Base-by-base conservation (phyloP, 495 filamentous ascomycete genomes). In the Talaromyces proteolyticus region DNA sequence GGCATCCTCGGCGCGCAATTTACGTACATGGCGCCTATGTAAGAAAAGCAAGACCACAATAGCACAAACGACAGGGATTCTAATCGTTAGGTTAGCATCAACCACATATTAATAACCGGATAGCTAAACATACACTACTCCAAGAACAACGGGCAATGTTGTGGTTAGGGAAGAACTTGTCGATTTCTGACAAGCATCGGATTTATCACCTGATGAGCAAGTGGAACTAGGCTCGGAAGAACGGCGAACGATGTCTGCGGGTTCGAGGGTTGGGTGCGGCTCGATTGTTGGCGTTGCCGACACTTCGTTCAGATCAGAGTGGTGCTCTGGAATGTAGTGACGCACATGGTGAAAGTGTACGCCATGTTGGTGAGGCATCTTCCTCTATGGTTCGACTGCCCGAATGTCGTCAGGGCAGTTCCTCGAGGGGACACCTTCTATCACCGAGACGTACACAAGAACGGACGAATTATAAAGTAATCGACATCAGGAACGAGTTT, bases 111-210 rank as follows among this genome's bases (percentile, higher is more conserved):
- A 16, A 21, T n/a, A 22, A 12, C 20, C 1, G 17, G 2, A 37
- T 53, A 18, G 49, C 25, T 45, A 37, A 2, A 85, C 91, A 74
- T 82, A 96, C 91, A 83, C 81, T 53, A 89, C 81, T 64, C 85
- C 89, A 11, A 95, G 73, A 24, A 84, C 78, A 49, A 97, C 89
- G 1, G 91, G 81, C 41, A 95, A 59, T 2, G 84, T 87, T 45
- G 81, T 72, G n/a, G 71, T 82, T 11, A 70, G 71, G 16, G 72
- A 60, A 3, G 73, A 63, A 46, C 79, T 78, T 2, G 75, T 75
- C 3, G 82, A 75, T 54, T 78, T 79, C 53, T 82, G 76, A 53
- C 80, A 81, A 12, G 51, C 20, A 16, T 18, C 19, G 22, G 38
- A 20, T 36, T n/a, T n/a, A n/a, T n/a, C n/a, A n/a, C n/a, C n/a